These are phyloP conservation scores for Typha latifolia DNA, from an alignment of 176 grass and related monocot species.

Conservation along the genomic window DNA sequence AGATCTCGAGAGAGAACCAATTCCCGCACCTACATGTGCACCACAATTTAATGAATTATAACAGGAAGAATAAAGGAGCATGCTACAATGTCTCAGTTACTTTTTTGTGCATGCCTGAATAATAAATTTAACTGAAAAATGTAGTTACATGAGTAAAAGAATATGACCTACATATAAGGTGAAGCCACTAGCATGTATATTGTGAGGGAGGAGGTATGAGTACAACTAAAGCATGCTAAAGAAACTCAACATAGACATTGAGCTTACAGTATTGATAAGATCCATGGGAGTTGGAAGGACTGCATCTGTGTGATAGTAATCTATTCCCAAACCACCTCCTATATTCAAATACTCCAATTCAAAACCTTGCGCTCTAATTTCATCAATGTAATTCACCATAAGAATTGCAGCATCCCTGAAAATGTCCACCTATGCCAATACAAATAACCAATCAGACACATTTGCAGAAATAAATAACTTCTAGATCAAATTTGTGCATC, in stretches of 20 bases:
- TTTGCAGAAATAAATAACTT: conserved; percentile 7
- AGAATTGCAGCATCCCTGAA: conserved; percentile 95
- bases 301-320: conserved; percentile 72
- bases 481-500: background rate
- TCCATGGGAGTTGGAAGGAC: conserved; percentile 87
- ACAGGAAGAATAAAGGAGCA: background rate
- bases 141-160: too few relatives aligned
- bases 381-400: conserved; percentile 85
- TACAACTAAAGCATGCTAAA: background rate
- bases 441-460: conserved; percentile 4
- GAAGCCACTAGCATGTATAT: background rate
- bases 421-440: conserved; percentile 71
- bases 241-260: conserved; percentile 13
- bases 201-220: background rate
- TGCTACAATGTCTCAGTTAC: too few relatives aligned
- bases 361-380: conserved; percentile 93
- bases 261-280: conserved; percentile 85
- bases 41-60: background rate
- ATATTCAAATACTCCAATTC: conserved; percentile 91
- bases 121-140: too few relatives aligned
- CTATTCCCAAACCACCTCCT: conserved; percentile 90
- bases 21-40: conserved; percentile 60
- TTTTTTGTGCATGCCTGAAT: too few relatives aligned
- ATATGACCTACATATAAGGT: too few relatives aligned
- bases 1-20: conserved; percentile 76